Percentiles rank a stretch among this genome's conserved stretches.
These are phyloP conservation scores for Backusella westeae DNA, from an alignment of 192 early-diverging fungal species.

Conservation along the genomic window DNA sequence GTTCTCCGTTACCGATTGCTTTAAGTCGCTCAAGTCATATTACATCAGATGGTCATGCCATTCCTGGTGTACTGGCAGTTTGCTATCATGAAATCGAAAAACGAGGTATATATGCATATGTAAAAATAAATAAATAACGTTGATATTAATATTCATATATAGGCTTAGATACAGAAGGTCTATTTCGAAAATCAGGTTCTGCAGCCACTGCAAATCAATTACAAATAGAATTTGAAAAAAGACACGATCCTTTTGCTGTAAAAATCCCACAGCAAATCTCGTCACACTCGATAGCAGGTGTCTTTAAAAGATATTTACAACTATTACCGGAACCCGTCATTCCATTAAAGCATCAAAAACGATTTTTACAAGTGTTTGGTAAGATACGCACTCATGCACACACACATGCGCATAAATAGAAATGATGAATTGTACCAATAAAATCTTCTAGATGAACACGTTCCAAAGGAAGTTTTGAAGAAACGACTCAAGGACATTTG, in stretches of 20 bases:
- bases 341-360: not conserved
- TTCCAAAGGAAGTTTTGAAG: constrained; percentile 1
- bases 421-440: not conserved
- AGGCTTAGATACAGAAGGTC: constrained; percentile 10
- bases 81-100: not conserved
- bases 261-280: not conserved
- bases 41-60: not conserved
- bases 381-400: not conserved
- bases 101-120: not conserved
- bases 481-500: not conserved
- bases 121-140: not conserved
- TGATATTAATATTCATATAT: not conserved
- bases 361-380: not conserved
- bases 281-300: not conserved
- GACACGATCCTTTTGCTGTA: not conserved
- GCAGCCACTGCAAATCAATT: not conserved
- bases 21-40: constrained; percentile 9
- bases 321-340: constrained; percentile 10
- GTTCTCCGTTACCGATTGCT: not conserved
- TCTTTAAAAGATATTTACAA: constrained; percentile 12
- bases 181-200: constrained; percentile 15
- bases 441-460: not conserved
- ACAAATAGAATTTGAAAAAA: constrained; percentile 2
- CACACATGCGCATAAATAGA: not conserved
- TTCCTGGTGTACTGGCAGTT: constrained; percentile 2